Conservation (phyloP, 805 yeast genomes). For the Ascoidea rubescens region DNA sequence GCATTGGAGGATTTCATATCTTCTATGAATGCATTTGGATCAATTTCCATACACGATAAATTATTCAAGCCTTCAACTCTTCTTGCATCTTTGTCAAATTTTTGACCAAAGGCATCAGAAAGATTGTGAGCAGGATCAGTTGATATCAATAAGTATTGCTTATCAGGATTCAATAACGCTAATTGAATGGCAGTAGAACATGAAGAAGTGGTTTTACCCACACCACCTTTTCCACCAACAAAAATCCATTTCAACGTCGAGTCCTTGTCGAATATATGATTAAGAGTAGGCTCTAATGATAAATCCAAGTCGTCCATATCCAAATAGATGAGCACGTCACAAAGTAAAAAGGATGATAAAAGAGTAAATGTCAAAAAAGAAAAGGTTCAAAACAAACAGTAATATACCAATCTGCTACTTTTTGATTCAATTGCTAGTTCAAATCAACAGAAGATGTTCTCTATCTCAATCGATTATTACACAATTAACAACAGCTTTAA, state of each 20-base stretch:
- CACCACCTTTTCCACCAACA: constrained; percentile 99
- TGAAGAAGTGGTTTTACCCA: constrained; percentile 96
- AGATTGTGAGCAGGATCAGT: constrained; percentile 98
- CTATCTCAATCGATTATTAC: too few relatives aligned
- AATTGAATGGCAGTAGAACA: constrained; percentile 91
- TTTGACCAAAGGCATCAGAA: constrained; percentile 96
- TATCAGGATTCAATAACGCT: constrained; percentile 67
- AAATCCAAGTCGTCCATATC: constrained; percentile 26
- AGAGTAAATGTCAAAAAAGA: too few relatives aligned
- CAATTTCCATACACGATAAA: constrained; percentile 96
- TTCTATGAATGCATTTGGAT: constrained; percentile 85
- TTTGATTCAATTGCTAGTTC: too few relatives aligned
- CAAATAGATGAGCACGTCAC: too few relatives aligned
- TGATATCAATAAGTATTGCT: constrained; percentile 77
- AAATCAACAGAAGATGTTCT: too few relatives aligned
- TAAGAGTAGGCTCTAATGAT: constrained; percentile 58
- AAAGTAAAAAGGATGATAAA: too few relatives aligned
- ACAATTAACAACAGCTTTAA: too few relatives aligned
- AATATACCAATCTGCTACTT: too few relatives aligned
- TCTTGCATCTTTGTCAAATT: constrained; percentile 94
- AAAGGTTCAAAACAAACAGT: too few relatives aligned
- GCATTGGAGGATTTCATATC: constrained; percentile 51
- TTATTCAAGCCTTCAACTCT: constrained; percentile 80
- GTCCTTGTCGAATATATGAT: constrained; percentile 48
- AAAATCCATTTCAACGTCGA: constrained; percentile 84